Base-by-base conservation (phyloP, 1,284 basidiomycete genomes). In the Filobasidium uniguttulatum region DNA sequence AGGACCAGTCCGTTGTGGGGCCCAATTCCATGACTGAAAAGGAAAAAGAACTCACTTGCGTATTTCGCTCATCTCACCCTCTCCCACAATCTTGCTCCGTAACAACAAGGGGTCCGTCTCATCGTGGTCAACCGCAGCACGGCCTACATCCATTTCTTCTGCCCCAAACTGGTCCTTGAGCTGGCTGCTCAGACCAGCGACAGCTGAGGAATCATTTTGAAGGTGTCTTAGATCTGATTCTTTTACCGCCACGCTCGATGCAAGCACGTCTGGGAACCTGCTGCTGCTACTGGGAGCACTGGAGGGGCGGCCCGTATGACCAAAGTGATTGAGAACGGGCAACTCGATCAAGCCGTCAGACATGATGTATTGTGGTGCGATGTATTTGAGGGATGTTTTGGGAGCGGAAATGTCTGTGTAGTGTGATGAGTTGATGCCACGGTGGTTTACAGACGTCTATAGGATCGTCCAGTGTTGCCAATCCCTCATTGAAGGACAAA, bases 91-190 rank as follows among this genome's bases (percentile, higher is more conserved):
- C 38, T 63, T 66, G 6, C 56, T 55, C 15, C 72, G 61, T 3
- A 73, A 60, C 3, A 68, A 58, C 1, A 71, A 58, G 2, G 72
- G 72, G 56, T 73, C 72, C 1, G 65, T 60, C 52, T 70, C 68
- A 20, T 63, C 56, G 1, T 56, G 53, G 1, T 64, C 51, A 3
- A 66, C 61, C 8, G 20, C 31, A 40, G 46, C 49, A 10, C 26
- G 20, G 15, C 35, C 28, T n/a, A 46, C 46, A 31, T 46, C 31
- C 25, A 51, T 49, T 25, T 54, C 44, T 6, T 45, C 53, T 26
- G n/a, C n/a, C 49, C 51, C 7, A 47, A 20, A 17, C 23, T 15
- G 12, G 25, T 26, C 7, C 15, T 4, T 8, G 40, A 17, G n/a
- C 17, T 28, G 29, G 40, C 26, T 26, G 40, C 5, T 28, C 22